phyloP scores from a whole-genome alignment of 1,284 basidiomycete species.

The Microbotryum scabiosae region DNA sequence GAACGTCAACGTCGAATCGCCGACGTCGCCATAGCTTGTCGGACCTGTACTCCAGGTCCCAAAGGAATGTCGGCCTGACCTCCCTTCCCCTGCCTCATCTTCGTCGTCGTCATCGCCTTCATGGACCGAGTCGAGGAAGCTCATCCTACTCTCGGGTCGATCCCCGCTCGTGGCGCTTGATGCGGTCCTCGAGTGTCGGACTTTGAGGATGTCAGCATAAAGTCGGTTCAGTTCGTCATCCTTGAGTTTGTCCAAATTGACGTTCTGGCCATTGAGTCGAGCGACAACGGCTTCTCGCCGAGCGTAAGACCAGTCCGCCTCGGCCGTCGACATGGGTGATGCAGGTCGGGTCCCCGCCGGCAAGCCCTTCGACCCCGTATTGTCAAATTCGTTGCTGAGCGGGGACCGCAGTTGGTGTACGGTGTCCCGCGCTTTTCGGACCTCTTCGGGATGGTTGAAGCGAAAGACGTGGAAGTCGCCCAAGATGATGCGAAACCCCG shows the following conservation, averaged over 20 bases:
- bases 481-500: slow-evolving; percentile 91
- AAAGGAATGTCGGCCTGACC: slow-evolving; percentile 52
- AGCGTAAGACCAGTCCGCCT: slow-evolving; percentile 85
- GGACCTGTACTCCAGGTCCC: slow-evolving; percentile 67
- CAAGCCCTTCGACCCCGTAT: slow-evolving; percentile 25
- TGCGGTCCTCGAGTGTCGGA: slow-evolving; percentile 53
- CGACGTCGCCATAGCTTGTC: slow-evolving; percentile 52
- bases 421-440: slow-evolving; percentile 75
- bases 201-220: slow-evolving; percentile 75
- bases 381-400: slow-evolving; percentile 30
- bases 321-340: slow-evolving; percentile 59
- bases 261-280: slow-evolving; percentile 64
- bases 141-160: slow-evolving; percentile 65
- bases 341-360: slow-evolving; percentile 51
- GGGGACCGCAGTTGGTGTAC: slow-evolving; percentile 49
- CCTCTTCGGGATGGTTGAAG: slow-evolving; percentile 92
- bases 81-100: slow-evolving; percentile 7
- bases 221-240: slow-evolving; percentile 89
- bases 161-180: slow-evolving; percentile 38
- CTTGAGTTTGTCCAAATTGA: slow-evolving; percentile 76
- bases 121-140: slow-evolving; percentile 42
- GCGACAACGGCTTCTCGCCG: slow-evolving; percentile 82
- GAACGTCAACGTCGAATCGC: slow-evolving; percentile 50
- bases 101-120: slow-evolving; percentile 34
- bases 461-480: slow-evolving; percentile 97